phyloP scores from a whole-genome alignment of 257 asterid species.

The Ocimum tenuiflorum region DNA sequence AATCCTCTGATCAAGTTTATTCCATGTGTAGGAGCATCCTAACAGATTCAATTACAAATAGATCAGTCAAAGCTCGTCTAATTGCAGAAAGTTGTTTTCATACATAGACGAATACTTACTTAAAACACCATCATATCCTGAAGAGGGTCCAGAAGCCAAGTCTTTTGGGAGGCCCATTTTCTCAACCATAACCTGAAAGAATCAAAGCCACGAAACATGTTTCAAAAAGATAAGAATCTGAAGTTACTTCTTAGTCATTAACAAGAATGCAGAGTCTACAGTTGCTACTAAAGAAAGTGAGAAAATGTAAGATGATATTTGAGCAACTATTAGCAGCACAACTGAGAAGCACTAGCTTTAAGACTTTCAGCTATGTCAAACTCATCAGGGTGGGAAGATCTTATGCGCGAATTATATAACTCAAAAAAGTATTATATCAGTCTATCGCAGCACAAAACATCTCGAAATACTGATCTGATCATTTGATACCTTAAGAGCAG shows the following conservation, averaged over 20 bases:
- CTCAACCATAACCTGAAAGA: slow-evolving; percentile 80
- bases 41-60: slow-evolving; percentile 14
- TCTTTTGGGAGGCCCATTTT: slow-evolving; percentile 89
- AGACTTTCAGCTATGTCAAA: neutral
- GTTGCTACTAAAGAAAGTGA: neutral
- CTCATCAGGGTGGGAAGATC: neutral
- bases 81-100: neutral
- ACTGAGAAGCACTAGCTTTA: neutral
- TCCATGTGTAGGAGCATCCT: slow-evolving; percentile 80
- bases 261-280: neutral
- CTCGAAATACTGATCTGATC: neutral
- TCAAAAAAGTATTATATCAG: neutral
- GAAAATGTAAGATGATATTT: neutral
- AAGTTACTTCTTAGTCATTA: neutral
- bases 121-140: slow-evolving; percentile 47
- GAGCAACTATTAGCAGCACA: neutral
- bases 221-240: neutral
- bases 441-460: neutral
- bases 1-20: slow-evolving; percentile 61
- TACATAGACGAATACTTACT: slow-evolving; percentile 40
- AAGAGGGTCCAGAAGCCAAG: slow-evolving; percentile 40
- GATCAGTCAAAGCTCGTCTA: slow-evolving; percentile 21
- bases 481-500: slow-evolving; percentile 75
- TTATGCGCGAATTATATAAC: neutral
- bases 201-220: slow-evolving; percentile 7